phyloP scores from a whole-genome alignment of 2,329 filamentous ascomycete genomes.

The Raffaelea ambrosiae region DNA sequence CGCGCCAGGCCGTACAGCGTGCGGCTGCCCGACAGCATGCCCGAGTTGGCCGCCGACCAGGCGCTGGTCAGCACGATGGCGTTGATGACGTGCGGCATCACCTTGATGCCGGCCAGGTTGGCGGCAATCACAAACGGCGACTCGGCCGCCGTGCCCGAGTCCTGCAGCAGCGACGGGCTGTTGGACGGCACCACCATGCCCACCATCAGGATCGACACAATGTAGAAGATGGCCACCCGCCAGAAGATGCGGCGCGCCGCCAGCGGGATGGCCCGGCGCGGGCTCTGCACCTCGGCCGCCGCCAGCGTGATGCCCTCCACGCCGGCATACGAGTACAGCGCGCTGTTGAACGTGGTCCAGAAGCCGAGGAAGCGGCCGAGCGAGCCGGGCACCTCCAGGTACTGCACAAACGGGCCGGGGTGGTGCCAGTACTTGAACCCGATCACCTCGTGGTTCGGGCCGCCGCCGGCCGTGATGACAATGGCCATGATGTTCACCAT shows the following conservation, averaged over 20 bases:
- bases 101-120: conserved; percentile 55
- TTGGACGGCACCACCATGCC: conserved; percentile 20
- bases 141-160: conserved; percentile 27
- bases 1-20: conserved; percentile 51
- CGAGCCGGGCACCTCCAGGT: conserved; percentile 24
- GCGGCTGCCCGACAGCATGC: conserved; percentile 49
- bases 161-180: conserved; percentile 23
- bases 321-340: conserved; percentile 25
- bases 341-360: conserved; percentile 29
- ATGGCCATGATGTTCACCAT: conserved; percentile 42
- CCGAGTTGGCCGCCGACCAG: conserved; percentile 61
- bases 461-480: conserved; percentile 32
- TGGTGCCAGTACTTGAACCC: conserved; percentile 15
- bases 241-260: conserved; percentile 18
- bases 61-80: conserved; percentile 66
- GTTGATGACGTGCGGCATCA: conserved; percentile 65
- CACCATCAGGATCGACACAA: conserved; percentile 20
- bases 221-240: conserved; percentile 22
- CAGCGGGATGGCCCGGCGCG: conserved; percentile 12
- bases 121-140: conserved; percentile 67
- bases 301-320: conserved; percentile 43
- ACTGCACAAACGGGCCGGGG: conserved; percentile 34
- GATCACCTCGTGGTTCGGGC: conserved; percentile 1
- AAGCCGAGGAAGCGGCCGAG: conserved; percentile 33
- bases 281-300: conserved; percentile 12